phyloP scores from a whole-genome alignment of 495 filamentous ascomycete species.

The Trichoderma reesei region DNA sequence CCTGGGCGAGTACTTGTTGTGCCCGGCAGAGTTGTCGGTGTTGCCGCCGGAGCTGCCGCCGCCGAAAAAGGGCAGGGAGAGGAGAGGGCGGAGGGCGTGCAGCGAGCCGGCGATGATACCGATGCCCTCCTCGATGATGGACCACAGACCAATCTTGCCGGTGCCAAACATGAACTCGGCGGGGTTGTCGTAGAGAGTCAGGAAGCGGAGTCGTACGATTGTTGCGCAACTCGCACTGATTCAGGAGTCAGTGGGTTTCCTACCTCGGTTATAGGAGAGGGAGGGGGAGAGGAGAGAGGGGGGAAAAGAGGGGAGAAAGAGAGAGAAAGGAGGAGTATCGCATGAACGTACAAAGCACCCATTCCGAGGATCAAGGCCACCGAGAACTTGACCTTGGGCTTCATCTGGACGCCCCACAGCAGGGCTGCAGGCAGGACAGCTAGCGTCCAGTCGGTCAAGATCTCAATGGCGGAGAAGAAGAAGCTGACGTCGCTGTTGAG shows the following conservation, averaged over 20 bases:
- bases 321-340: not conserved
- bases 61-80: constrained; percentile 12
- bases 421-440: constrained; percentile 14
- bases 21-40: not conserved
- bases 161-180: constrained; percentile 17
- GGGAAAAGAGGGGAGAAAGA: not conserved
- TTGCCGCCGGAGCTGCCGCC: not conserved
- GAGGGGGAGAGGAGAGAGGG: not conserved
- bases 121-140: constrained; percentile 16
- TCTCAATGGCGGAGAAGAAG: constrained; percentile 17
- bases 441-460: constrained; percentile 15
- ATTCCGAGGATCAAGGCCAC: constrained; percentile 14
- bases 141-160: constrained; percentile 17
- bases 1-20: constrained; percentile 8
- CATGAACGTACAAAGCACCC: constrained; percentile 13
- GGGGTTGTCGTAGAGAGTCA: constrained; percentile 16
- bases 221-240: constrained; percentile 16
- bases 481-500: constrained; percentile 16
- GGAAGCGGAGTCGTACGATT: constrained; percentile 16
- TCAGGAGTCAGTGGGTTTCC: constrained; percentile 8
- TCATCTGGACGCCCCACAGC: constrained; percentile 16
- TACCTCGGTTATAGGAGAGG: not conserved
- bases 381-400: constrained; percentile 12
- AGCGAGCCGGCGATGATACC: constrained; percentile 16
- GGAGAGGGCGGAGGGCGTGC: constrained; percentile 15